Base-by-base conservation (phyloP, 2,329 filamentous ascomycete genomes). In the Hirsutella minnesotensis region DNA sequence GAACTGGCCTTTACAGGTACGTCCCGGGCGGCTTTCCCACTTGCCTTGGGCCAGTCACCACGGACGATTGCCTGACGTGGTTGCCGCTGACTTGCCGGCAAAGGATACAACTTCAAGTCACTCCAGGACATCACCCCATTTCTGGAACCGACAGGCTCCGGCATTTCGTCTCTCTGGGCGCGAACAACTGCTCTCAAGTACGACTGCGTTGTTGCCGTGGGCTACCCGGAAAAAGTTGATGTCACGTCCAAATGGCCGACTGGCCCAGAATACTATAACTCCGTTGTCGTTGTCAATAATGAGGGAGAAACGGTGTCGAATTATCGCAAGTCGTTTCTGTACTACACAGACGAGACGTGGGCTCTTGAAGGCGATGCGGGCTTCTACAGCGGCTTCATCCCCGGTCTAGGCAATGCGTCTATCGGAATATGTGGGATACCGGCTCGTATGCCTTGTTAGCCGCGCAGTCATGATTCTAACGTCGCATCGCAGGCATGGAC, bases 21-120 rank as follows among this genome's bases (percentile, higher is more conserved):
- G 64, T 54, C 22, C 15, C 7, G 15, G 16, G 15, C 33, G 15
- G 9, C 33, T 18, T 18, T 12, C 3, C 8, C 27, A n/a, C 9
- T 13, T 27, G n/a, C 24, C 12, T 27, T 27, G 7, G 24, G 7
- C 7, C 12, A 7, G 24, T 27, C 24, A 27, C 24, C 7, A 27
- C 12, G 12, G 24, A 27, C 12, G 24, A 27, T 7, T 12, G 24
- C 12, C 12, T 12, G 24, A 27, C 24, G 7, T 12, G 7, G 12
- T 12, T 27, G 16, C 10, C 13, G 29, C 34, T 43, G 38, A 38
- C 40, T n/a, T 24, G 18, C 18, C 13, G 15, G 4, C 27, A 27
- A 18, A 77, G 83, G 86, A 24, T 92, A 89, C 65, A 88, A 88
- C 57, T 90, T 89, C 64, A 72, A 74, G 35, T 83, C 79, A 0